Base-by-base conservation (phyloP, 1,139 yeast genomes). In the Wickerhamiella infanticola region DNA sequence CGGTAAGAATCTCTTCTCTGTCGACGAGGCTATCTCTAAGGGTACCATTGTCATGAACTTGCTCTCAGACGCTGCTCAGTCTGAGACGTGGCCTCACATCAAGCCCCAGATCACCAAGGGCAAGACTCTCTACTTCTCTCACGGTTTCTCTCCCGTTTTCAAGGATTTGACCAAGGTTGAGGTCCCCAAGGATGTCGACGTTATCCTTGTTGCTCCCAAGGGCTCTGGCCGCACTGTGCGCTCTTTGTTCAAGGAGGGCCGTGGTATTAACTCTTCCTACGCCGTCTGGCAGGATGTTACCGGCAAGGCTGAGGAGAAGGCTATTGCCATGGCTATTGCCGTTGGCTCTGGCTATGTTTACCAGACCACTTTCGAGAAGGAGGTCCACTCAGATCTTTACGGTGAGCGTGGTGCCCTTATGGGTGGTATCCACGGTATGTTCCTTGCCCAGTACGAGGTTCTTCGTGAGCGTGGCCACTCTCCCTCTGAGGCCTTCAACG, bases 371-470 rank as follows among this genome's bases (percentile, higher is more conserved):
- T 93, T 93, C 66, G 95, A 93, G 75, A 85, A 82, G 75, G 98
- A 90, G 75, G 98, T 90, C 66, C 85, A 83, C 86, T 88, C 97
- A 57, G 98, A 90, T 70, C 78, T 90, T 67, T 90, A 90, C 75
- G 98, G 98, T 74, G 98, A 90, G 78, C 86, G 98, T 79, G 98
- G 98, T 66, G 88, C 97, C 75, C 78, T 90, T 63, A 90, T 90
- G 98, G 98, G 98, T 68, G 98, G 98, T 79, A 88, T 90, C 77
- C 98, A 90, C 77, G 98, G 98, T 77, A 90, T 90, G 97, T 90
- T 90, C 88, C 79, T 90, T 65, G 98, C 98, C 61, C 98, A 90
- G 76, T 90, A 90, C 79, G 98, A 90, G 73, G 98, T 90, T 55
- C 81, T 90, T 69, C 88, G 98, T 77, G 97, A 88, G 77, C 86